Evolutionary conservation across 768 basidiomycete species (phyloP).

Genomic region (Trametes cubensis): DNA sequence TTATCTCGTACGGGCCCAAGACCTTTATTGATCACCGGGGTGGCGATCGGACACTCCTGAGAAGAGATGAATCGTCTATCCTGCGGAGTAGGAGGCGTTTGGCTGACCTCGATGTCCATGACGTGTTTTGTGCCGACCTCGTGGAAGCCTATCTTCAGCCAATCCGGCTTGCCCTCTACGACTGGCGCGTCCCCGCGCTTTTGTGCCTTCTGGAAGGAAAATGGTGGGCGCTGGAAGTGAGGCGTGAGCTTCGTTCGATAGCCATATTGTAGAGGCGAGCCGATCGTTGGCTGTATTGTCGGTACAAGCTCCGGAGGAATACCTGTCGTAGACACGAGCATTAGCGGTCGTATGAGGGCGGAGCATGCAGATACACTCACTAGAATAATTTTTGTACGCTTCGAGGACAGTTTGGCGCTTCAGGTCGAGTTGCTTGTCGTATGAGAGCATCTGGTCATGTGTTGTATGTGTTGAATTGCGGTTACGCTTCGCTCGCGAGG

Average conservation of each 20-base stretch:
- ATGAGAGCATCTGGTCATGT: conserved; percentile 74
- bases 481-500: background rate
- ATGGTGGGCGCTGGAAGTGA: conserved; percentile 84
- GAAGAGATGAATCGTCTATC: background rate
- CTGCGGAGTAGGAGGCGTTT: background rate
- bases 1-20: conserved; percentile 61
- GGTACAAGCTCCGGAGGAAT: conserved; percentile 64
- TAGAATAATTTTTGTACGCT: conserved; percentile 79
- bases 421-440: conserved; percentile 80
- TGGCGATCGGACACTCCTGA: conserved; percentile 92
- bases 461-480: background rate
- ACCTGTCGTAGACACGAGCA: conserved; percentile 38
- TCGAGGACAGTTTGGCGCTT: conserved; percentile 87
- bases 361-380: conserved; percentile 33
- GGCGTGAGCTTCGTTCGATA: conserved; percentile 98
- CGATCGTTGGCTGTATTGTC: conserved; percentile 67
- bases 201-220: conserved; percentile 34
- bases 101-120: conserved; percentile 86
- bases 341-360: background rate
- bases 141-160: conserved; percentile 91
- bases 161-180: conserved; percentile 46
- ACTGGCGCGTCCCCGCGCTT: conserved; percentile 18
- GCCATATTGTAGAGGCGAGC: conserved; percentile 86
- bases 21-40: conserved; percentile 73
- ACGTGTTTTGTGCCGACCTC: conserved; percentile 69